Percentiles rank a stretch among this genome's conserved stretches.
Conservation (phyloP, 31 red algal species). For the Asparagopsis taxiformis region DNA sequence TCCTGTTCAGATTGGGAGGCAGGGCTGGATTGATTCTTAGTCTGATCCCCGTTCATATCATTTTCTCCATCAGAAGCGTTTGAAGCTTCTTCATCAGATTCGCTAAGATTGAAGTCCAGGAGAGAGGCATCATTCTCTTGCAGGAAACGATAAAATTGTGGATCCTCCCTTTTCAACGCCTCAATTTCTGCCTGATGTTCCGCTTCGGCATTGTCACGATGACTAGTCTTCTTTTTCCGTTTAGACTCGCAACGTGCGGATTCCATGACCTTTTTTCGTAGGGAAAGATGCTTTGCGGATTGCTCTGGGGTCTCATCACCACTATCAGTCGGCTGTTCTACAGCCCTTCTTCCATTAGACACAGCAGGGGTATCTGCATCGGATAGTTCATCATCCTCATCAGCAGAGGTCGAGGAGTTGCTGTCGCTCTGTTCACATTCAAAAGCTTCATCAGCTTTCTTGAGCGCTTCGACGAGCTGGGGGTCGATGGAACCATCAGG, state of each 20-base stretch:
- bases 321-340: not conserved
- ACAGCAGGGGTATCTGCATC: not conserved
- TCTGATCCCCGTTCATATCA: not conserved
- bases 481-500: not conserved
- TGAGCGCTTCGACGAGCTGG: conserved; percentile 36
- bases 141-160: conserved; percentile 79
- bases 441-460: conserved; percentile 46
- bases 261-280: conserved; percentile 9
- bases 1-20: not conserved
- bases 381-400: conserved; percentile 1
- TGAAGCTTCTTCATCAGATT: not conserved
- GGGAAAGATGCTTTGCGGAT: not conserved
- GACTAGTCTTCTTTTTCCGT: not conserved
- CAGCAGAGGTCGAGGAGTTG: conserved; percentile 3
- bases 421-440: conserved; percentile 3
- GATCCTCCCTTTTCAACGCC: conserved; percentile 74
- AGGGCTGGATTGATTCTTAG: not conserved
- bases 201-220: conserved; percentile 4
- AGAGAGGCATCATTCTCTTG: conserved; percentile 69
- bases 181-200: conserved; percentile 63
- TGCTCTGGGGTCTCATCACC: not conserved
- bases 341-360: not conserved
- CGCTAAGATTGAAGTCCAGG: conserved; percentile 25
- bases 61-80: not conserved
- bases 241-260: not conserved